Evolutionary conservation across 2,329 filamentous ascomycete genomes (phyloP).

Genomic region (Sphaerostilbella broomeana): DNA sequence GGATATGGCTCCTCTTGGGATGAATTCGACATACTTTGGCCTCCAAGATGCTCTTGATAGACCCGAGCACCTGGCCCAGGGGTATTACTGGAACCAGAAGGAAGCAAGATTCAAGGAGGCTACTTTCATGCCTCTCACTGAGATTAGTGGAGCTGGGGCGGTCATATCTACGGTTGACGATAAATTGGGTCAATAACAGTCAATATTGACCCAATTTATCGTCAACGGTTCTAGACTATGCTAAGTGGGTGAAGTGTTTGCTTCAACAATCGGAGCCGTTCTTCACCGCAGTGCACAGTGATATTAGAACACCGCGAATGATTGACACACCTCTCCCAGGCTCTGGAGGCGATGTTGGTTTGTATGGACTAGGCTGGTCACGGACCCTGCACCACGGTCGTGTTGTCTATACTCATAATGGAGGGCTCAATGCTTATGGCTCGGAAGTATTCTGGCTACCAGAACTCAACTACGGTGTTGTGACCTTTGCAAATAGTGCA

Average conservation of each 20-base stretch:
- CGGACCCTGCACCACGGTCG: constrained; percentile 21
- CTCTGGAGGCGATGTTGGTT: constrained; percentile 14
- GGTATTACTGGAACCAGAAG: constrained; percentile 34
- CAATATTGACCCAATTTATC: no score
- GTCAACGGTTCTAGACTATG: constrained; percentile 45
- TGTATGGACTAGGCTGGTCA: constrained; percentile 28
- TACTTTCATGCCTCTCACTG: constrained; percentile 22
- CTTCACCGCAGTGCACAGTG: constrained; percentile 19
- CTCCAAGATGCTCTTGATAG: constrained; percentile 23
- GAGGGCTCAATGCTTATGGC: constrained; percentile 23
- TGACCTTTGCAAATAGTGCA: constrained; percentile 36
- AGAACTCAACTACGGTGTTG: constrained; percentile 25
- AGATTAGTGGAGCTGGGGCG: constrained; percentile 34
- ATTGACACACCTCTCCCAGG: constrained; percentile 17
- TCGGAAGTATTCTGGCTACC: constrained; percentile 29
- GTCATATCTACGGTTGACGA: constrained; percentile 40
- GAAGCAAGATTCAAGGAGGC: constrained; percentile 18
- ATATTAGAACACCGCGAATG: constrained; percentile 26
- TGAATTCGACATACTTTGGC: constrained; percentile 36
- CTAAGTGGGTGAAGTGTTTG: constrained; percentile 44
- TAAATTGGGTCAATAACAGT: no score
- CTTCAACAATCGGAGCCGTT: constrained; percentile 27
- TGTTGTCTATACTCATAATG: constrained; percentile 25
- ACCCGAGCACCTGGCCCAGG: constrained; percentile 30
- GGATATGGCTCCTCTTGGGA: constrained; percentile 39